phyloP scores from a whole-genome alignment of 768 basidiomycete genomes.

The Kwoniella shandongensis region DNA sequence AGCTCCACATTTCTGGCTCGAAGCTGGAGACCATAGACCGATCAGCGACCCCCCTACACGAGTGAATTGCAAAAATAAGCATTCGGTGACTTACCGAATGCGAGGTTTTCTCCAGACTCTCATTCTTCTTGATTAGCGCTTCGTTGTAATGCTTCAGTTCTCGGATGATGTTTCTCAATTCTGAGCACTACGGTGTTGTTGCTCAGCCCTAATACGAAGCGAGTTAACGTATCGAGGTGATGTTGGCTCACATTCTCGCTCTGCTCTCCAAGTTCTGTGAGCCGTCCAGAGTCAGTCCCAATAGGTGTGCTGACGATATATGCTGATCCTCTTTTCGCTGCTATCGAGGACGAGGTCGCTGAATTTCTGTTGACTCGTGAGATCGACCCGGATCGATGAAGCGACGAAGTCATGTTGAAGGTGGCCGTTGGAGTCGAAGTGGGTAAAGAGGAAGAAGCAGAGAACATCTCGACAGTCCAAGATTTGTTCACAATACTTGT shows the following conservation, averaged over 20 bases:
- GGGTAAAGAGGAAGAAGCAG: neutral
- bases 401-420: slow-evolving; percentile 1
- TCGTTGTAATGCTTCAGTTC: neutral
- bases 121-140: neutral
- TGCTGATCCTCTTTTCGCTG: slow-evolving; percentile 11
- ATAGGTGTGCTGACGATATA: slow-evolving; percentile 1
- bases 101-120: slow-evolving; percentile 14
- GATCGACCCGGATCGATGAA: slow-evolving; percentile 9
- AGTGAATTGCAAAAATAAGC: neutral
- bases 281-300: too few species aligned
- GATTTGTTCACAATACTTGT: too few species aligned
- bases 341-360: slow-evolving; percentile 2
- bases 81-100: slow-evolving; percentile 2
- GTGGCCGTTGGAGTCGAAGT: neutral
- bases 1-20: slow-evolving; percentile 10
- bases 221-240: too few species aligned
- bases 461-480: neutral
- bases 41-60: neutral
- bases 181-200: neutral
- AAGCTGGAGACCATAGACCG: neutral
- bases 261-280: too few species aligned
- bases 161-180: slow-evolving; percentile 2
- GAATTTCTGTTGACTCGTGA: neutral
- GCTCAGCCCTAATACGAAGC: too few species aligned
- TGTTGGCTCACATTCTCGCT: too few species aligned